phyloP scores from a whole-genome alignment of 2,329 filamentous ascomycete genomes.

The Talaromyces sp. region DNA sequence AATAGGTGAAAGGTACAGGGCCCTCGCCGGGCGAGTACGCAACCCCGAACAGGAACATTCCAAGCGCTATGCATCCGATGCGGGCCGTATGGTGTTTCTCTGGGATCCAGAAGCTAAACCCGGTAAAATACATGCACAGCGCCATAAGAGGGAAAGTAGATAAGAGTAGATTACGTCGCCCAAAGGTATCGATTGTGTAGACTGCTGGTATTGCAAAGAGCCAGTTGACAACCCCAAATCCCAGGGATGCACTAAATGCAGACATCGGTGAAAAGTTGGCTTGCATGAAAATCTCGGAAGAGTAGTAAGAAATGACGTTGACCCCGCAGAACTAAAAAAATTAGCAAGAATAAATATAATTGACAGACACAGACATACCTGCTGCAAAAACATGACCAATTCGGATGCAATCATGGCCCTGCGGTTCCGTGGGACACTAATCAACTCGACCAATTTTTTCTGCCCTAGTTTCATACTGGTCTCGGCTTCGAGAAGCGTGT shows the following conservation, averaged over 20 bases:
- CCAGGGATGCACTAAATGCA: conserved; percentile 55
- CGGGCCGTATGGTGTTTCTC: conserved; percentile 30
- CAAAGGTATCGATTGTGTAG: conserved; percentile 65
- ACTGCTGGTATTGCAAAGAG: conserved; percentile 60
- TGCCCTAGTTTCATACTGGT: conserved; percentile 47
- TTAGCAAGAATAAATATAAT: not conserved
- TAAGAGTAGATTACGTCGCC: conserved; percentile 59
- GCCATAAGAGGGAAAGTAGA: conserved; percentile 63
- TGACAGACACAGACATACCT: conserved; percentile 32
- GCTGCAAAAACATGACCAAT: conserved; percentile 65
- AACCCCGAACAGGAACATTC: conserved; percentile 41
- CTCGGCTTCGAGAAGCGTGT: conserved; percentile 58
- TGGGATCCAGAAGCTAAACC: conserved; percentile 51
- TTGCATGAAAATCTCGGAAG: conserved; percentile 55
- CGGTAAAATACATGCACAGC: conserved; percentile 48
- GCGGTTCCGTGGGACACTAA: conserved; percentile 59
- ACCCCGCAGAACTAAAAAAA: conserved; percentile 39
- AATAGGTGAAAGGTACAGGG: conserved; percentile 63
- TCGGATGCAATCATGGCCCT: conserved; percentile 58
- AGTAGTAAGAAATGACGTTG: conserved; percentile 59
- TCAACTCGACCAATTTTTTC: conserved; percentile 53
- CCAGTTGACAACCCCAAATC: conserved; percentile 61
- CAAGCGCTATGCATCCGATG: conserved; percentile 38
- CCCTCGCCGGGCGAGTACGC: conserved; percentile 57
- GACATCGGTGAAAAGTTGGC: conserved; percentile 47